Evolutionary conservation across 2,329 filamentous ascomycete genomes (phyloP).

Genomic region (Talaromyces sp.): DNA sequence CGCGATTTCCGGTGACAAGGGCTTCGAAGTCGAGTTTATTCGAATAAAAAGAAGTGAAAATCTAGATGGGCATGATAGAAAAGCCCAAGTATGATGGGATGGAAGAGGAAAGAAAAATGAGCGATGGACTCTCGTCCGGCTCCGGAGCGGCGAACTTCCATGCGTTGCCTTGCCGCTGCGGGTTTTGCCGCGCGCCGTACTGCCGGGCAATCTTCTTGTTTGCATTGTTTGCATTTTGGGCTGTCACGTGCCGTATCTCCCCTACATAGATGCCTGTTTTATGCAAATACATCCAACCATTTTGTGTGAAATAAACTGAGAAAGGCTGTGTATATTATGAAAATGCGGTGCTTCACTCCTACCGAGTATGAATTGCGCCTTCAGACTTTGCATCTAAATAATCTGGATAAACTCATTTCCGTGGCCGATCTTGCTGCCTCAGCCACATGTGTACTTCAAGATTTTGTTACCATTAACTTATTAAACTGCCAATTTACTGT

Average conservation of each 20-base stretch:
- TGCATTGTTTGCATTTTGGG: background rate
- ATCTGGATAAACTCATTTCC: background rate
- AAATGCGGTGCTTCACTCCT: background rate
- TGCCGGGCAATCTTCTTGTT: background rate
- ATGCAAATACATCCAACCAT: no score
- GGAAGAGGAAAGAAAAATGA: slow-evolving; percentile 13
- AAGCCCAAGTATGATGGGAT: slow-evolving; percentile 1
- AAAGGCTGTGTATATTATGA: no score
- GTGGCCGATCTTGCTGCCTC: background rate
- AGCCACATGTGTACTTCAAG: background rate
- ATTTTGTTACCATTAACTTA: no score
- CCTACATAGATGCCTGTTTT: background rate
- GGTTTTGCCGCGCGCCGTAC: slow-evolving; percentile 16
- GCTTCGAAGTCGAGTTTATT: background rate
- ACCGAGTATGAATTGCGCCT: background rate
- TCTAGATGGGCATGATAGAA: slow-evolving; percentile 10
- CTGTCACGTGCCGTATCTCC: background rate
- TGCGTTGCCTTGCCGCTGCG: slow-evolving; percentile 25
- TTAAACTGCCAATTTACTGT: background rate
- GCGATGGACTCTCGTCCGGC: background rate
- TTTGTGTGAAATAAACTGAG: no score
- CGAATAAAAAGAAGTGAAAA: slow-evolving; percentile 15
- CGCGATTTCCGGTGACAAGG: background rate
- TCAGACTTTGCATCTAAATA: background rate
- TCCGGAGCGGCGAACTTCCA: slow-evolving; percentile 27